Evolutionary conservation across 2,329 filamentous ascomycete genomes (phyloP), one percentile per base, ranked within the genome.

Genomic region (Apiospora kogelbergensis): DNA sequence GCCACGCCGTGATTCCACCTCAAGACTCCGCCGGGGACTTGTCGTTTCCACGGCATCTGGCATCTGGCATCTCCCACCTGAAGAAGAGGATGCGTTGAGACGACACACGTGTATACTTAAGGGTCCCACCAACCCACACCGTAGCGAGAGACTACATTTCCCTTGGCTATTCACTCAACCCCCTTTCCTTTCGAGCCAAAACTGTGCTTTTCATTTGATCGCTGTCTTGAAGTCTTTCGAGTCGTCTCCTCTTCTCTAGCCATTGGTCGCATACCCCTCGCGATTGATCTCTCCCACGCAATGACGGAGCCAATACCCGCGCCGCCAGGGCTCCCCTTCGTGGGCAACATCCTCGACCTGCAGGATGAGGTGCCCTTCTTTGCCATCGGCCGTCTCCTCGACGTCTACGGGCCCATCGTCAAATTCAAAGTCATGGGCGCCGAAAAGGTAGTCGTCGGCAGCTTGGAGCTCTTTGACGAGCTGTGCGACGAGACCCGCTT

Each of bases 381-480:
- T 26, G 88, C 89, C 30, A 78, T 92, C 24, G 76, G 79, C 6
- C 82, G 85, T 13, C 80, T 93, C 65, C 87, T 89, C 30, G 86
- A 92, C 48, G 88, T 85, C 70, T 92, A 93, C 79, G 91, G 88
- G 42, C 84, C 87, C n/a, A 89, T 91, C 69, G 91, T 83, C 75
- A 84, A 86, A 71, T 80, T 92, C 65, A 82, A 79, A 20, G 76
- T 90, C 6, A 81, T 84, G 1, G 78, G 77, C 6, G 81, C 83
- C 9, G 75, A 45, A 7, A 45, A 48, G n/a, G 22, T 83, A 20
- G 81, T 90, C 60, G 80, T 91, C 68, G 80, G 87, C 57, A 87
- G 81, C 41, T 83, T 86, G 22, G 84, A 84, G 41, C 80, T 92
- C 0, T 80, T 91, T 33, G 85, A 90, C 68, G 90, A 92, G 73